phyloP scores from a whole-genome alignment of 1,284 basidiomycete species.

The Leccinum idahoense region DNA sequence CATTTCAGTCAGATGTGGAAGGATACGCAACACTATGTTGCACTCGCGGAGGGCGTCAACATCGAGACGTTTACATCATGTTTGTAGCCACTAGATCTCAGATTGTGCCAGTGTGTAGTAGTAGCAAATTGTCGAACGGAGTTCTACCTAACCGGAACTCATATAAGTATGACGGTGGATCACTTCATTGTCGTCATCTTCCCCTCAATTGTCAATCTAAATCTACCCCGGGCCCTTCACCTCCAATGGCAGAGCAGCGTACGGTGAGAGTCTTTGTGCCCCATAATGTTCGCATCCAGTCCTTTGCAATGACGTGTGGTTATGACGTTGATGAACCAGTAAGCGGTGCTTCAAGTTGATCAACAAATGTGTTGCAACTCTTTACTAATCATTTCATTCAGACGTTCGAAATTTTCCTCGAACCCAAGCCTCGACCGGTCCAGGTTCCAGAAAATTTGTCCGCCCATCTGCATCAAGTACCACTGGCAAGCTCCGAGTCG shows the following conservation, averaged over 20 bases:
- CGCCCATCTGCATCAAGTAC: too few species aligned
- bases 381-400: too few species aligned
- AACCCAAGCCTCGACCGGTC: too few species aligned
- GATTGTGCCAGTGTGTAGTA: background rate
- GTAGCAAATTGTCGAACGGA: too few species aligned
- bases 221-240: background rate
- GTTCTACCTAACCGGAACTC: background rate
- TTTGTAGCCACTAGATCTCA: background rate
- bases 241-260: background rate
- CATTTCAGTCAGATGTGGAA: background rate
- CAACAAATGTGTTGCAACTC: background rate
- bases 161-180: background rate
- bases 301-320: background rate
- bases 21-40: background rate
- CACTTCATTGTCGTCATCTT: too few species aligned
- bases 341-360: background rate
- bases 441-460: too few species aligned
- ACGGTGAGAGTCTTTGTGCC: background rate
- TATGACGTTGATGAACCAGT: background rate
- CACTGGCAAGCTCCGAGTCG: too few species aligned
- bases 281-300: background rate
- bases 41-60: background rate
- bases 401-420: too few species aligned
- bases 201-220: background rate
- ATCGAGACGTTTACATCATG: background rate